A percentile compares a stretch with the other conserved stretches of the same genome.
Conservation (phyloP, 441 rosid genomes). For the Breynia disticha region DNA sequence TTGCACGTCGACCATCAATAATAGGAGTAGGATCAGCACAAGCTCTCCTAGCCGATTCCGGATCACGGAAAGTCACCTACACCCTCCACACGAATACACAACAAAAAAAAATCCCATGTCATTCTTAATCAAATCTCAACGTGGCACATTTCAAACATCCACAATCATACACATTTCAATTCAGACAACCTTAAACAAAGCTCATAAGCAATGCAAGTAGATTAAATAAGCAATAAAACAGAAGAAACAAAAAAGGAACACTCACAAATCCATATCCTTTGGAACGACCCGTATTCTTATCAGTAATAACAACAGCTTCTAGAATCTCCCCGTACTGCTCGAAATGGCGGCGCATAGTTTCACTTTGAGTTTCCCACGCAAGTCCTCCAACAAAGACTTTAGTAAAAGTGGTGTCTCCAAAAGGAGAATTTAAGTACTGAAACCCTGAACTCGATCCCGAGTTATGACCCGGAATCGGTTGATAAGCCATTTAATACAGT, state of each 20-base stretch:
- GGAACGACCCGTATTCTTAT: slow-evolving; percentile 92
- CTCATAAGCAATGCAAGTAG: too few relatives aligned
- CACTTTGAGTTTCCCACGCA: slow-evolving; percentile 96
- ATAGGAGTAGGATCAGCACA: slow-evolving; percentile 78
- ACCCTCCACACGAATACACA: slow-evolving; percentile 60
- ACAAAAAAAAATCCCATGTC: slow-evolving; percentile 29
- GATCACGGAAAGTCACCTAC: slow-evolving; percentile 96
- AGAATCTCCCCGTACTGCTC: slow-evolving; percentile 82
- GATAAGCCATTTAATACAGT: too few relatives aligned
- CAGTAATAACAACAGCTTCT: slow-evolving; percentile 87
- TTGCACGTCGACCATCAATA: slow-evolving; percentile 91
- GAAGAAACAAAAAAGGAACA: slow-evolving; percentile 17
- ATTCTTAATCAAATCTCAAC: slow-evolving; percentile 14
- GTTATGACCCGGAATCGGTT: too few relatives aligned
- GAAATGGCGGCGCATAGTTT: slow-evolving; percentile 72
- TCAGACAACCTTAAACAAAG: too few relatives aligned
- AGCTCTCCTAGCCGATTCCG: slow-evolving; percentile 90
- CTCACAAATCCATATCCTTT: slow-evolving; percentile 99
- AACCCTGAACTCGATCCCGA: too few relatives aligned
- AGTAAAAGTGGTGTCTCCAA: slow-evolving; percentile 51
- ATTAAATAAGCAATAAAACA: background rate
- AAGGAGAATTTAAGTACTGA: too few relatives aligned
- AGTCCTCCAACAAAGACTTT: slow-evolving; percentile 95
- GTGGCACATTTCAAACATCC: too few relatives aligned
- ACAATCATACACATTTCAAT: too few relatives aligned